phyloP scores from a whole-genome alignment of 1,139 yeast species.

The Hyphopichia khmerensis region DNA sequence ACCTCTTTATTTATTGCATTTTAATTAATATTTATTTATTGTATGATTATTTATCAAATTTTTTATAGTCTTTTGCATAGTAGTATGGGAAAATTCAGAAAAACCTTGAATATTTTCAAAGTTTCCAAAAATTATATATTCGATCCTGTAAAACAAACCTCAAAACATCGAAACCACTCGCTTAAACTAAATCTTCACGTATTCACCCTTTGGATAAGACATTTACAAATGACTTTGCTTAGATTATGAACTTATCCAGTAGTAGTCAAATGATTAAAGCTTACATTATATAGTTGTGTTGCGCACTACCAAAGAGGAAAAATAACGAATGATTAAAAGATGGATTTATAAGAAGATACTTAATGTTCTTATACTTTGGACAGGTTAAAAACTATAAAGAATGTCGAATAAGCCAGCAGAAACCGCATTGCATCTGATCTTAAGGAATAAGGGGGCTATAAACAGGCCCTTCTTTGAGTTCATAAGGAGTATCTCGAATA shows the following conservation, averaged over 20 bases:
- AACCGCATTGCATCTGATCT: neutral
- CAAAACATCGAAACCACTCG: no score
- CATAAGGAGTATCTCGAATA: neutral
- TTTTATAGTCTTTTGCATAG: no score
- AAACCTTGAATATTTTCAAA: no score
- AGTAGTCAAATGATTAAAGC: neutral
- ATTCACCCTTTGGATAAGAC: no score
- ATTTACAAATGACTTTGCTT: no score
- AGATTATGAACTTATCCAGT: neutral
- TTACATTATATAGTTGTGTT: neutral
- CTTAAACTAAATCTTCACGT: no score
- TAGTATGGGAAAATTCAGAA: no score
- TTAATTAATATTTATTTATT: neutral
- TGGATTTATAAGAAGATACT: no score
- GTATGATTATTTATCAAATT: neutral
- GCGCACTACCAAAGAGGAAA: neutral
- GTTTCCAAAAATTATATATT: no score
- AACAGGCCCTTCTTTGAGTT: neutral
- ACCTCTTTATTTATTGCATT: neutral
- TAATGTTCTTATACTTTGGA: neutral
- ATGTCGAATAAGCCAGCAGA: neutral
- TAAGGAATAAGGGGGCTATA: neutral
- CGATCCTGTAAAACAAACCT: no score
- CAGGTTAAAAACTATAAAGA: neutral
- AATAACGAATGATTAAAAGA: neutral